phyloP scores from a whole-genome alignment of 1,284 basidiomycete genomes.

The Puccinia polysora region DNA sequence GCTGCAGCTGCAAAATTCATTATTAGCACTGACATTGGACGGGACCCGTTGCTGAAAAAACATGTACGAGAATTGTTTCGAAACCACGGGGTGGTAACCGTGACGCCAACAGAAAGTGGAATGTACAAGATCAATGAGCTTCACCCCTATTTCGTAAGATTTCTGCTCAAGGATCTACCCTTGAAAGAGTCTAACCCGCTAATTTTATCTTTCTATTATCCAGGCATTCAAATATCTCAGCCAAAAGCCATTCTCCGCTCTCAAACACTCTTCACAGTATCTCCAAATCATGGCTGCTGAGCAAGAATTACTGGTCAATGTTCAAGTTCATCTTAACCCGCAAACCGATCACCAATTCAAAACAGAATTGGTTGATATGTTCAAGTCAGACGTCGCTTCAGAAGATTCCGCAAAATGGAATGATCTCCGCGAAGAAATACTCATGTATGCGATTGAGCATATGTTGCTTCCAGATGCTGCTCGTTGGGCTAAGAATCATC shows the following conservation, averaged over 20 bases:
- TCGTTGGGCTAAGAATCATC: slow-evolving; percentile 82
- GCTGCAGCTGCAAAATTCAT: slow-evolving; percentile 69
- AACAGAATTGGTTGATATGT: slow-evolving; percentile 71
- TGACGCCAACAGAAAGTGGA: slow-evolving; percentile 87
- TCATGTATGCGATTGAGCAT: slow-evolving; percentile 71
- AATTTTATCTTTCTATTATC: slow-evolving; percentile 26
- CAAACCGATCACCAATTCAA: slow-evolving; percentile 65
- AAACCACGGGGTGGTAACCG: slow-evolving; percentile 70
- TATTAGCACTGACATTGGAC: slow-evolving; percentile 81
- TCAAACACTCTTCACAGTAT: slow-evolving; percentile 72
- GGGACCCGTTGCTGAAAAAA: slow-evolving; percentile 81
- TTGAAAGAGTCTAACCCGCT: not conserved
- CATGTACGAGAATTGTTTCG: slow-evolving; percentile 74
- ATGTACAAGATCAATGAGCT: slow-evolving; percentile 80
- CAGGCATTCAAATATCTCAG: slow-evolving; percentile 93
- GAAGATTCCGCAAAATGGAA: slow-evolving; percentile 91
- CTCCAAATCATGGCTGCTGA: slow-evolving; percentile 89
- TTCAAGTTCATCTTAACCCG: slow-evolving; percentile 67
- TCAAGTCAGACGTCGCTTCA: slow-evolving; percentile 77
- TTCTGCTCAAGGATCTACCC: not conserved
- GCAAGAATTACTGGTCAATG: slow-evolving; percentile 73
- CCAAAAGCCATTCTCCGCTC: slow-evolving; percentile 70
- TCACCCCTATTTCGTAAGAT: slow-evolving; percentile 73
- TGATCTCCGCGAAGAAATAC: slow-evolving; percentile 70
- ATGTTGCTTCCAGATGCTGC: slow-evolving; percentile 74